These are phyloP conservation scores for Coriaria nepalensis DNA, from an alignment of 306 rosid genomes.

Conservation along the genomic window DNA sequence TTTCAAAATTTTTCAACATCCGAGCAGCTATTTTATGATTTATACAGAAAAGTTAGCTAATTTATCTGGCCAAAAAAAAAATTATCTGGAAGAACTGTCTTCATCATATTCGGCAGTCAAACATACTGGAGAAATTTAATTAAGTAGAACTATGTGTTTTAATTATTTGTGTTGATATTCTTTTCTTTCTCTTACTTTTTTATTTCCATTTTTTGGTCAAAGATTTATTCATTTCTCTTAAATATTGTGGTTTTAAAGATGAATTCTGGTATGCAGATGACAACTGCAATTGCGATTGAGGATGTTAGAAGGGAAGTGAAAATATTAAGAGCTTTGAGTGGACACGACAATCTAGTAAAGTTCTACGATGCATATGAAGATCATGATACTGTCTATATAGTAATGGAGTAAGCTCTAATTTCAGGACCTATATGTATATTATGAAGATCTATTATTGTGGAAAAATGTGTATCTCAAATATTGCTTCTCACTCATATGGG, in stretches of 20 bases:
- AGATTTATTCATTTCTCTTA: conserved; percentile 1
- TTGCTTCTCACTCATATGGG: conserved; percentile 7
- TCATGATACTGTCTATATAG: conserved; percentile 73
- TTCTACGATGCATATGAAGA: conserved; percentile 83
- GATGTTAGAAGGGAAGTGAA: conserved; percentile 94
- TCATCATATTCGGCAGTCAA: background rate
- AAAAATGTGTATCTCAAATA: conserved; percentile 6
- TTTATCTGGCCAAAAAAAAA: background rate
- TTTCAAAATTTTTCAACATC: too few species aligned
- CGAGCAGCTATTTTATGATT: too few species aligned
- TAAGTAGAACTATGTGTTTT: background rate
- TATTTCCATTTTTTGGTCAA: background rate
- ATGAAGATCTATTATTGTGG: conserved; percentile 3
- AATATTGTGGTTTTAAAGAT: conserved; percentile 7
- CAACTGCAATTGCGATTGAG: conserved; percentile 87
- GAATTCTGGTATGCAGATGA: conserved; percentile 50
- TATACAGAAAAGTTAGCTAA: background rate
- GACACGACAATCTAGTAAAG: conserved; percentile 57
- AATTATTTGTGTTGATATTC: background rate
- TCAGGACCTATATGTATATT: conserved; percentile 2
- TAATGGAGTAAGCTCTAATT: conserved; percentile 71
- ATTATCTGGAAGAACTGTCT: conserved; percentile 1
- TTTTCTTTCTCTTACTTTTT: background rate
- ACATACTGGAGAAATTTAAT: too few species aligned
- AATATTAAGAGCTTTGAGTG: conserved; percentile 80